Base-by-base conservation (phyloP, 2,329 filamentous ascomycete genomes). In the Colletotrichum orchidophilum region DNA sequence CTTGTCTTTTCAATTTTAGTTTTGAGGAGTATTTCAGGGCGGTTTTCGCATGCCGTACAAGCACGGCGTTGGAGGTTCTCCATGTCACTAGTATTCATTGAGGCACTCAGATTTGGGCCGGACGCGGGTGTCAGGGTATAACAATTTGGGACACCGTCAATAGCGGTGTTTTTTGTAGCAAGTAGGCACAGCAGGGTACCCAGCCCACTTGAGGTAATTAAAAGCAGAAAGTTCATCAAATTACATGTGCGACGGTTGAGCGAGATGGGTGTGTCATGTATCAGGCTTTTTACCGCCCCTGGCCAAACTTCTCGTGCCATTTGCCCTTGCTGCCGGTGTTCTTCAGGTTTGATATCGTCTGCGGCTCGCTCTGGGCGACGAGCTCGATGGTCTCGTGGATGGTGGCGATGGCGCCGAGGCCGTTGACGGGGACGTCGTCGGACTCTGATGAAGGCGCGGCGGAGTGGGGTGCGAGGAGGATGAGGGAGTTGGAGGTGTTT, bases 401-500 rank as follows among this genome's bases (percentile, higher is more conserved):
- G 1, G 87, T 90, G 9, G 87, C 83, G 24, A 92, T 82, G 11
- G 85, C 81, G 50, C 81, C 81, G 2, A 92, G 74, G 12, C 83
- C 82, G 1, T 79, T 13, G 29, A 31, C 42, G 57, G 70, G 66
- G n/a, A 60, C 57, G 15, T 60, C 7, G 15, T 66, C 8, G 80
- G 72, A 18, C 69, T 65, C 29, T 68, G 72, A 2, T 59, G 39
- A 46, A 18, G 60, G 5, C 1, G 65, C 46, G 6, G 75, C 55
- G 26, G 75, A 73, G 9, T 75, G 73, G 3, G 84, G 80, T 29
- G 81, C 77, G 35, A 92, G 81, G 3, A 92, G 78, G 75, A 91
- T 87, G 57, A 92, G 83, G n/a, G 87, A 87, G 76, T 92, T 92
- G 55, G 90, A 92, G 0, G 90, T 91, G 78, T 91, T 92, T 78